Conservation (phyloP, 306 rosid species). For the Prunus mira region DNA sequence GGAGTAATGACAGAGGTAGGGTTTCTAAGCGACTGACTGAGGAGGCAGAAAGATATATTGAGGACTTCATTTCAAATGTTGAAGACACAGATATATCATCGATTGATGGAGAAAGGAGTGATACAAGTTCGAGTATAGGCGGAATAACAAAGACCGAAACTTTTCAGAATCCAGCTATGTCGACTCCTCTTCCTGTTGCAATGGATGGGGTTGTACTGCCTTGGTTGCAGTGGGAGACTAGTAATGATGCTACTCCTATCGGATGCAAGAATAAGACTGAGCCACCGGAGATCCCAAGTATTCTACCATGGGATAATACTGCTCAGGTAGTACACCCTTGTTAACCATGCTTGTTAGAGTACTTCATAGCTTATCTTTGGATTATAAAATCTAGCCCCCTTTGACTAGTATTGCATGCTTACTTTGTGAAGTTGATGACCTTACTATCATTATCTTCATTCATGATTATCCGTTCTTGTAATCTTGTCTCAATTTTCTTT, state of each 20-base stretch:
- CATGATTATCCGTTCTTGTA: neutral
- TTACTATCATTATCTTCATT: neutral
- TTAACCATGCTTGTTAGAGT: too few species aligned
- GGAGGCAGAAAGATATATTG: constrained; percentile 89
- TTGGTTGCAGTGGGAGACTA: constrained; percentile 96
- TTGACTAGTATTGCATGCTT: neutral
- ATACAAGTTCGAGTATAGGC: constrained; percentile 84
- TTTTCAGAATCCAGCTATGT: constrained; percentile 38
- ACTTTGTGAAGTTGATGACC: neutral
- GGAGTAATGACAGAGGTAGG: constrained; percentile 74
- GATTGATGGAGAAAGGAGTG: constrained; percentile 93
- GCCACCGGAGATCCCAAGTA: constrained; percentile 43
- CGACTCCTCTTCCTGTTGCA: constrained; percentile 55
- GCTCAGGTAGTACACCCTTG: constrained; percentile 37
- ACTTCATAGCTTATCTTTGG: neutral
- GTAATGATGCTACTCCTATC: constrained; percentile 49
- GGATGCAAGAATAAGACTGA: constrained; percentile 40
- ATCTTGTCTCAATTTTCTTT: neutral
- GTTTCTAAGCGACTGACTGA: constrained; percentile 72
- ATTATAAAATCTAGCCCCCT: neutral
- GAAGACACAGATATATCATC: constrained; percentile 98
- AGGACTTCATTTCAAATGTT: constrained; percentile 90
- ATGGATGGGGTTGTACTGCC: constrained; percentile 81
- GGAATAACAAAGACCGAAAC: constrained; percentile 56
- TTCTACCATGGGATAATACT: constrained; percentile 25